Evolutionary conservation across 805 yeast species (phyloP).

Genomic region (Cyberlindnera japonica): DNA sequence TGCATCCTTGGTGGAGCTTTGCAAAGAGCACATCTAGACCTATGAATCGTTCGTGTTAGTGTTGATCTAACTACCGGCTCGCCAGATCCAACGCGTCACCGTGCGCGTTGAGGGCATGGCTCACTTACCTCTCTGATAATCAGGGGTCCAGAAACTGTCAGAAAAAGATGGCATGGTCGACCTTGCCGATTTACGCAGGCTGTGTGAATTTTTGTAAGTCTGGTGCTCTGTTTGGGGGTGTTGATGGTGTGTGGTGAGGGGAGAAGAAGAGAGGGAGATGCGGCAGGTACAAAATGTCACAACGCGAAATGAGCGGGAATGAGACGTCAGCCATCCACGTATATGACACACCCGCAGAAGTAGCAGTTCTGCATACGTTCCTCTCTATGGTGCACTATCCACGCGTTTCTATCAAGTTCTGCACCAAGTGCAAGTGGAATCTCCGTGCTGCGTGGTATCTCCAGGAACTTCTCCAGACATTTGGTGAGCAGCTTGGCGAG

Average conservation of each 20-base stretch:
- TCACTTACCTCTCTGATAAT: constrained; percentile 49
- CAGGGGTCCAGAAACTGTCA: constrained; percentile 74
- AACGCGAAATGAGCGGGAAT: constrained; percentile 8
- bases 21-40: constrained; percentile 50
- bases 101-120: too few species aligned
- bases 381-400: constrained; percentile 45
- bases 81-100: too few species aligned
- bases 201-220: background rate
- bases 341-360: too few species aligned
- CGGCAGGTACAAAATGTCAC: background rate
- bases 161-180: constrained; percentile 53
- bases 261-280: background rate
- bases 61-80: background rate
- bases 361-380: too few species aligned
- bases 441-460: constrained; percentile 84
- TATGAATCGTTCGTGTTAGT: constrained; percentile 9
- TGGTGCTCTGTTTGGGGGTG: background rate
- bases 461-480: constrained; percentile 83
- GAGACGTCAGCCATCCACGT: too few species aligned
- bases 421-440: constrained; percentile 86
- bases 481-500: constrained; percentile 54
- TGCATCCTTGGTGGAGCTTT: constrained; percentile 57
- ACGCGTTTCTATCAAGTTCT: constrained; percentile 63
- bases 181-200: too few species aligned
- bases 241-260: background rate